Evolutionary conservation across 208 protist genomes (phyloP).

Genomic region (Acanthamoeba culbertsoni): DNA sequence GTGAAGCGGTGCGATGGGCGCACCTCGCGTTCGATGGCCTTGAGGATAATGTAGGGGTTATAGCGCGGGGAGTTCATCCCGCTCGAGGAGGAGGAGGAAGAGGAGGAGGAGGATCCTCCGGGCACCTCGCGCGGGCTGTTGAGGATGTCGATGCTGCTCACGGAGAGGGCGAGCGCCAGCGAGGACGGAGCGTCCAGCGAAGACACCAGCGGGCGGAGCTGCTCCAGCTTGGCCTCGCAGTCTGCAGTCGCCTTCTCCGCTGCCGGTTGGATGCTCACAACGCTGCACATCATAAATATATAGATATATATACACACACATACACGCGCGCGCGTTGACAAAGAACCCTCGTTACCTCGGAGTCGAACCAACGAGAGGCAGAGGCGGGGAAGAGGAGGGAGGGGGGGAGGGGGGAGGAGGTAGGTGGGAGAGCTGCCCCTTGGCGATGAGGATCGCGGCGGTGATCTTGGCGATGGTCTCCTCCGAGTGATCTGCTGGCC

Average conservation of each 20-base stretch:
- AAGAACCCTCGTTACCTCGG: no score
- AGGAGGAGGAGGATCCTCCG: no score
- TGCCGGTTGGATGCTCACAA: neutral
- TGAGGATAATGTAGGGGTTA: slow-evolving; percentile 23
- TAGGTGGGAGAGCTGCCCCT: neutral
- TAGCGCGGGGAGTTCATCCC: neutral
- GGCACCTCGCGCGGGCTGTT: neutral
- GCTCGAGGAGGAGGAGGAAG: neutral
- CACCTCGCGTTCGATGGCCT: slow-evolving; percentile 8
- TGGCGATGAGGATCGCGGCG: neutral
- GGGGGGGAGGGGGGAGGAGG: neutral
- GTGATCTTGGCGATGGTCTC: neutral
- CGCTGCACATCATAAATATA: neutral
- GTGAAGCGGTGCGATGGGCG: neutral
- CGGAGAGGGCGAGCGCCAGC: neutral
- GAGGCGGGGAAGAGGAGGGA: neutral
- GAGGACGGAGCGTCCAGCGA: neutral
- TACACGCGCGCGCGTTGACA: neutral
- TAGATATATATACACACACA: neutral
- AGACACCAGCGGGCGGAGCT: neutral
- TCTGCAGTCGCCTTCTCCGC: neutral
- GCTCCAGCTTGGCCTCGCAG: neutral
- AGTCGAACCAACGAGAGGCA: no score
- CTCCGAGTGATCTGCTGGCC: neutral
- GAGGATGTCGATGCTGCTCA: neutral